Base-by-base conservation (phyloP, 768 basidiomycete genomes). In the button mushroom (Agaricus bisporus) region DNA sequence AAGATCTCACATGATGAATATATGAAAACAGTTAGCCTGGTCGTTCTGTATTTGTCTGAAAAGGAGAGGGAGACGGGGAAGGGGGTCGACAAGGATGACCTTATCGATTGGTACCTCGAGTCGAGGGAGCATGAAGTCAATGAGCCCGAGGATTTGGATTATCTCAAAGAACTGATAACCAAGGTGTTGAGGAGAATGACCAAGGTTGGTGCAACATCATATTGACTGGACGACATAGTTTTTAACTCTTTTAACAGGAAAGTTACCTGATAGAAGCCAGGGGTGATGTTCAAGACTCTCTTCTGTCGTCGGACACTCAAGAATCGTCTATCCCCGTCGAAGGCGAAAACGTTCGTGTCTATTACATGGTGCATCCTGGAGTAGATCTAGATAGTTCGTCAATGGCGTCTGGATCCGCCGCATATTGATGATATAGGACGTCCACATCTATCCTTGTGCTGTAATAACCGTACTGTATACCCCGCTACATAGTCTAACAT, bases 41-140 rank as follows among this genome's bases (percentile, higher is more conserved):
- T 97, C 61, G 84, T 99, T 26, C 63, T 95, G 53, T 87, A 94
- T 61, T 72, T 99, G 22, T 74, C 83, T 15, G 82, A 86, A 36
- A 73, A 83, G 11, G 97, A 99, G 70, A 76, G 79, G 25, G 80
- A 83, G 61, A 85, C 81, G 0, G 86, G 86, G 17, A 75, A 70
- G 49, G 95, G 95, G 2, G 70, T 95, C 38, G 89, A 93, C 62
- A 79, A 86, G 42, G 93, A 95, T 59, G 95, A 97, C 61, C 77
- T 99, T 51, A 88, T 95, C 58, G 92, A 95, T 65, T 95, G 93
- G 95, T 98, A 98, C 65, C 79, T 98, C 51, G 97, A 99, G 72
- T 70, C 81, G 58, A 88, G 83, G 66, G 97, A 99, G 68, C 73
- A 76, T 8, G 88, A 93, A 57, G 72, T 98, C 37, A 80, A 86